Evolutionary conservation across 1,284 basidiomycete genomes (phyloP).

Genomic region (Apiotrichum mycotoxinovorans): DNA sequence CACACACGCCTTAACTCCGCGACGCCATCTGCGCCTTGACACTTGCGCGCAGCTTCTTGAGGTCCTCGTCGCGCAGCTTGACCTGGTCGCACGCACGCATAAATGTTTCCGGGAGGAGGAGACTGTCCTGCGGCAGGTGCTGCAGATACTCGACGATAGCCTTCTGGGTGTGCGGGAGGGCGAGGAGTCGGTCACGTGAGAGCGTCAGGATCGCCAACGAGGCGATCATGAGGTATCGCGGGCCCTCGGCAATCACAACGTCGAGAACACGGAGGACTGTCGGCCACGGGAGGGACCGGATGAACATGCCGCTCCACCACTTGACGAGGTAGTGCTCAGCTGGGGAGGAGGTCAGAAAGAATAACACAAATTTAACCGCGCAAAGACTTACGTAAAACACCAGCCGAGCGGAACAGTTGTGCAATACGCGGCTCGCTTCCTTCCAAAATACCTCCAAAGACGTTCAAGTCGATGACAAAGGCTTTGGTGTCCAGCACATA

Average conservation of each 20-base stretch:
- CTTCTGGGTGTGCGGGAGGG: constrained; percentile 21
- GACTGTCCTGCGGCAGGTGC: constrained; percentile 41
- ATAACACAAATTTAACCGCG: too few relatives aligned
- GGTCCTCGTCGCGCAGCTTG: constrained; percentile 44
- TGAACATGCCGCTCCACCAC: constrained; percentile 59
- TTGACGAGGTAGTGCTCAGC: constrained; percentile 38
- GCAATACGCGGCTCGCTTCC: constrained; percentile 62
- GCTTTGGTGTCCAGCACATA: constrained; percentile 68
- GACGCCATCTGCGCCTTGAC: constrained; percentile 38
- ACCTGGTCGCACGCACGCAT: constrained; percentile 43
- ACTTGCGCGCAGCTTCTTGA: constrained; percentile 32
- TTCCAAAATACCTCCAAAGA: constrained; percentile 73
- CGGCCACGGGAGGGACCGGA: constrained; percentile 69
- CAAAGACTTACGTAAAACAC: constrained; percentile 52
- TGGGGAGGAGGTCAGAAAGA: constrained; percentile 6
- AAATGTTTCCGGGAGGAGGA: constrained; percentile 45
- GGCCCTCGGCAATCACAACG: constrained; percentile 77
- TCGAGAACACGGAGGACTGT: constrained; percentile 81
- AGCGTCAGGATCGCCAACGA: constrained; percentile 65
- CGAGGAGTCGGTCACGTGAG: constrained; percentile 39
- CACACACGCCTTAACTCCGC: neutral
- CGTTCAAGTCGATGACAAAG: constrained; percentile 71
- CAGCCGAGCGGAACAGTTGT: constrained; percentile 56
- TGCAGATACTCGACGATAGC: constrained; percentile 37
- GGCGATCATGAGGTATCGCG: constrained; percentile 73